Evolutionary conservation across 306 rosid genomes (phyloP), one percentile per base, ranked within the genome.

Genomic region (Pachyrhizus erosus): DNA sequence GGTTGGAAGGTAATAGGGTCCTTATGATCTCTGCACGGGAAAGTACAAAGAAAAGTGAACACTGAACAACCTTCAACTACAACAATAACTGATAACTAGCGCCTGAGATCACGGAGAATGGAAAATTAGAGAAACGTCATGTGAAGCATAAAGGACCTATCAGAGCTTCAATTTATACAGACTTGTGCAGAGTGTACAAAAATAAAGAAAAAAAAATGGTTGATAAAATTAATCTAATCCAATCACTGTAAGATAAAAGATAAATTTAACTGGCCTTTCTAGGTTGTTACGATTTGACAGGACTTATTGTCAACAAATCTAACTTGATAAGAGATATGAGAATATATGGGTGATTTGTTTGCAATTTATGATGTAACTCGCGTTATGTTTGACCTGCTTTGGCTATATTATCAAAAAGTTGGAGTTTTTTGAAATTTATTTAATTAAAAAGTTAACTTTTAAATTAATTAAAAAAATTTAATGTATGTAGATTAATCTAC

Each of bases 21-120:
- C 54, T 71, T 72, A 73, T 70, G 83, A 49, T 37, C 31, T 42
- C 18, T 40, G 84, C 89, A 83, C 85, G 87, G 58, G 74, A 86
- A 83, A 83, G 87, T 83, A 70, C 83, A 37, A 5, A 73, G 62
- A 55, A 46, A 73, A 68, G 84, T 23, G 17, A 77, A 34, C n/a
- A 68, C 78, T 29, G 20, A 81, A 34, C 42, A 51, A 60, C 12
- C 54, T 70, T 49, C 73, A 52, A 45, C 66, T 14, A 23, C 2
- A 65, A 7, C 52, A 21, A 31, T 61, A 29, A 39, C 73, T 21
- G 14, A 33, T 0, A 75, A 81, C 21, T 0, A 57, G 66, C 29
- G 18, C 76, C 76, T 68, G 9, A n/a, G 26, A 79, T 76, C 82
- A 83, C 85, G 77, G 79, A 78, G 51, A 73, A 3, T 5, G 5